phyloP scores from a whole-genome alignment of 2,329 filamentous ascomycete genomes.

The Alternaria postmessia region DNA sequence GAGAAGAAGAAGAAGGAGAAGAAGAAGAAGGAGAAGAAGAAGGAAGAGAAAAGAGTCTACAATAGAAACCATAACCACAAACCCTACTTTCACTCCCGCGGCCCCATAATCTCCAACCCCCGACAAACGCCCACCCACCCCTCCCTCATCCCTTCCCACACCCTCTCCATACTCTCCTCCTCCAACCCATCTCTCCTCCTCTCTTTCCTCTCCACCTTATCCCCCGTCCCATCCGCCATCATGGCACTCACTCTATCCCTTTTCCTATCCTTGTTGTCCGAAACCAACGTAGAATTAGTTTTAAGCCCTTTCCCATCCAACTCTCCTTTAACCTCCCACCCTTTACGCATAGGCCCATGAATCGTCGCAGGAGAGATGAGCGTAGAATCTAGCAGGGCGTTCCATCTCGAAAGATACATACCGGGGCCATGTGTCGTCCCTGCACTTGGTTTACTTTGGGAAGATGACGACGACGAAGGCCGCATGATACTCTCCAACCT shows the following conservation, averaged over 20 bases:
- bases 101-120: conserved; percentile 47
- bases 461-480: conserved; percentile 11
- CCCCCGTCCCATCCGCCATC: conserved; percentile 37
- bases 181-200: conserved; percentile 42
- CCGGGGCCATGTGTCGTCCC: conserved; percentile 69
- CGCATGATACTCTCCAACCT: conserved; percentile 66
- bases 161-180: conserved; percentile 37
- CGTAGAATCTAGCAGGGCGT: conserved; percentile 73
- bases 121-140: conserved; percentile 46
- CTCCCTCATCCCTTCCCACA: conserved; percentile 44
- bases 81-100: not conserved
- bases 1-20: no score
- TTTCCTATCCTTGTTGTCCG: conserved; percentile 20
- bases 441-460: conserved; percentile 14
- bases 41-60: no score
- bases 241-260: conserved; percentile 20
- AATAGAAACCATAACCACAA: not conserved
- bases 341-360: conserved; percentile 61
- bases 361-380: conserved; percentile 68
- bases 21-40: no score
- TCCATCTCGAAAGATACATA: conserved; percentile 76
- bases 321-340: conserved; percentile 50
- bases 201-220: conserved; percentile 39
- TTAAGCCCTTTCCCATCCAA: conserved; percentile 46
- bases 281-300: conserved; percentile 22